Evolutionary conservation across 495 filamentous ascomycete genomes (phyloP).

Genomic region (Daldinia concentrica): DNA sequence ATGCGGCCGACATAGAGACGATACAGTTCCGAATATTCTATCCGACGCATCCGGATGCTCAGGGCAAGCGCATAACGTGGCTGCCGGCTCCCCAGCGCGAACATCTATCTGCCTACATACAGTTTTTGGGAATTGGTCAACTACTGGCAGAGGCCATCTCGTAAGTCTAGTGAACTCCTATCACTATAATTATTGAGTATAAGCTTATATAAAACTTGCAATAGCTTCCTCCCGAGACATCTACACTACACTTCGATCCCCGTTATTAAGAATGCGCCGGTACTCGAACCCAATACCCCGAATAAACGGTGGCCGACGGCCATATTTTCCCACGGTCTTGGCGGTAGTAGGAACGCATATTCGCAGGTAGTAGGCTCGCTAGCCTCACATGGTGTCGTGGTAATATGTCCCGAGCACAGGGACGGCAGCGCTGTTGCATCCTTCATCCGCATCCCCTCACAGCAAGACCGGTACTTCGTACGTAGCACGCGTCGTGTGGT

Average conservation of each 20-base stretch:
- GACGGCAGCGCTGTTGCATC: constrained; percentile 76
- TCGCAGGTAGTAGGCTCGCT: constrained; percentile 75
- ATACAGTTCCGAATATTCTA: constrained; percentile 81
- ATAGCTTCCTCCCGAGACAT: constrained; percentile 68
- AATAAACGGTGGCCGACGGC: constrained; percentile 73
- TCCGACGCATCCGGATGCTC: constrained; percentile 62
- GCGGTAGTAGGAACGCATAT: constrained; percentile 77
- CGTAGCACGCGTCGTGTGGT: constrained; percentile 49
- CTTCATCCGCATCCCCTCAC: constrained; percentile 62
- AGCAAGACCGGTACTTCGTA: constrained; percentile 46
- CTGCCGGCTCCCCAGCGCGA: constrained; percentile 75
- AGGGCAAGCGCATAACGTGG: constrained; percentile 66
- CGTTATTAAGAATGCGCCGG: constrained; percentile 55
- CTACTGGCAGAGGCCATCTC: constrained; percentile 66
- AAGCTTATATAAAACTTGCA: constrained; percentile 5
- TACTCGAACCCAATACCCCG: constrained; percentile 45
- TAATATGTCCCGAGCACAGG: constrained; percentile 78
- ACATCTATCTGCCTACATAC: constrained; percentile 71
- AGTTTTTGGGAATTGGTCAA: constrained; percentile 69
- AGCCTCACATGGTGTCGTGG: constrained; percentile 78
- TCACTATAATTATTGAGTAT: not conserved
- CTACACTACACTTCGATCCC: constrained; percentile 71
- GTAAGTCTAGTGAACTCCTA: constrained; percentile 51
- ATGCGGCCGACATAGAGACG: constrained; percentile 63
- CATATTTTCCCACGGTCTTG: constrained; percentile 83